Conservation (phyloP, 2,329 filamentous ascomycete species). For the Colletotrichum tabaci region DNA sequence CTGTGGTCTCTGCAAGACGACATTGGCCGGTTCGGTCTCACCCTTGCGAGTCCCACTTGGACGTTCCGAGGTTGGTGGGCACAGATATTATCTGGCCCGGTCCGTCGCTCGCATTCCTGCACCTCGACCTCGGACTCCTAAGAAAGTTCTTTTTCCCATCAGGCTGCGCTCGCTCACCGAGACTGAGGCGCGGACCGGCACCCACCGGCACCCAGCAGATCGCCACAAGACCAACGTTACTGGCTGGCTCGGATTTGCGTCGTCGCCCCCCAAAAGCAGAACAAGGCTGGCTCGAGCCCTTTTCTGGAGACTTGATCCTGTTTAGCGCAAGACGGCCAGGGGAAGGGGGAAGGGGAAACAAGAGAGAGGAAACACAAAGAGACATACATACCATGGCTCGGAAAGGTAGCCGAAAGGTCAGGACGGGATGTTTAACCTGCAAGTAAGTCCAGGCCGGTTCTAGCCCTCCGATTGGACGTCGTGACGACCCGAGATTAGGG, state of each 20-base stretch:
- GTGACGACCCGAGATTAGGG: neutral
- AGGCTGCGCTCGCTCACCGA: conserved; percentile 1
- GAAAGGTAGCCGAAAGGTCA: conserved; percentile 62
- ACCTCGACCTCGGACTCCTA: conserved; percentile 16
- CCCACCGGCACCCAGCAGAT: neutral
- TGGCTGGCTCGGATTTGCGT: conserved; percentile 16
- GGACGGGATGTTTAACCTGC: conserved; percentile 69
- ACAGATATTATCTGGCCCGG: conserved; percentile 10
- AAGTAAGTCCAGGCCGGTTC: conserved; percentile 56
- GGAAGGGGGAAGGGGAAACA: too few species aligned
- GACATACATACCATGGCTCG: conserved; percentile 46
- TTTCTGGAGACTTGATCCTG: neutral
- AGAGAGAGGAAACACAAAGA: too few species aligned
- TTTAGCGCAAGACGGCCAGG: neutral
- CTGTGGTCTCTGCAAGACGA: neutral
- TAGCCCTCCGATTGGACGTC: neutral
- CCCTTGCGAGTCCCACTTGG: conserved; percentile 1
- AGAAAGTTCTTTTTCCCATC: conserved; percentile 16
- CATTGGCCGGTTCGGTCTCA: conserved; percentile 22
- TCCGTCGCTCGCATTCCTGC: conserved; percentile 20
- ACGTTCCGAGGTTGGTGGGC: conserved; percentile 10
- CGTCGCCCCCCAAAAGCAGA: too few species aligned
- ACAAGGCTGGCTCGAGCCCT: conserved; percentile 22
- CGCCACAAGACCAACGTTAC: conserved; percentile 3
- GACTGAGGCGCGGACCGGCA: conserved; percentile 7